Percentiles rank a stretch among this genome's conserved stretches.
These are phyloP conservation scores for Calonectria multiphialidica DNA, from an alignment of 2,329 filamentous ascomycete species.

Conservation along the genomic window DNA sequence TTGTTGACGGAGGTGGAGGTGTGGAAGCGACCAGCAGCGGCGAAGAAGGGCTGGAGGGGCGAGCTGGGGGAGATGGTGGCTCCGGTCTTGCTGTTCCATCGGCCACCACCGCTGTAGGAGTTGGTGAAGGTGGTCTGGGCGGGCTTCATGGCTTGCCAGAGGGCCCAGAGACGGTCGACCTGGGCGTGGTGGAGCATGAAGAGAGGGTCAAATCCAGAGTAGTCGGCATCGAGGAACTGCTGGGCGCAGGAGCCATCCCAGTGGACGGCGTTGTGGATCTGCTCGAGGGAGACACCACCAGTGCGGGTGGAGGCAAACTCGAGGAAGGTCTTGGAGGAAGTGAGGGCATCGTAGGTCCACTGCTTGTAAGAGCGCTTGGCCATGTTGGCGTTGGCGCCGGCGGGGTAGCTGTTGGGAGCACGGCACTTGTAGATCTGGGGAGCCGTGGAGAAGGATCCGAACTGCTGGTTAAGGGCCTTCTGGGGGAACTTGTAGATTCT, in stretches of 20 bases:
- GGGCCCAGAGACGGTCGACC: slow-evolving; percentile 73
- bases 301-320: slow-evolving; percentile 50
- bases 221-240: slow-evolving; percentile 54
- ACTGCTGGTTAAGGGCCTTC: slow-evolving; percentile 51
- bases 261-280: slow-evolving; percentile 58
- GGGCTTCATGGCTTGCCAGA: slow-evolving; percentile 61
- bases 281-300: slow-evolving; percentile 55
- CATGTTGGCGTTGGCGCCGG: slow-evolving; percentile 52
- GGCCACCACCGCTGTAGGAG: slow-evolving; percentile 49
- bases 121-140: slow-evolving; percentile 48
- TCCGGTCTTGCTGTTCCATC: slow-evolving; percentile 56
- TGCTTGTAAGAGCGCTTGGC: slow-evolving; percentile 50
- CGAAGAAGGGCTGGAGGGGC: slow-evolving; percentile 63
- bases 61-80: slow-evolving; percentile 56
- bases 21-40: slow-evolving; percentile 53
- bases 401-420: slow-evolving; percentile 52
- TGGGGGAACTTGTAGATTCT: slow-evolving; percentile 64
- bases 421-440: slow-evolving; percentile 57
- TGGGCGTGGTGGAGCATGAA: slow-evolving; percentile 67
- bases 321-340: slow-evolving; percentile 51
- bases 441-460: slow-evolving; percentile 47
- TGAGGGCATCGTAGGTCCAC: slow-evolving; percentile 58
- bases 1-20: slow-evolving; percentile 52
- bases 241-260: slow-evolving; percentile 54
- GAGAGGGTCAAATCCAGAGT: slow-evolving; percentile 58